A percentile compares a stretch with the other conserved stretches of the same genome.
Conservation (phyloP, 2,329 filamentous ascomycete species). For the Fusarium sp. region DNA sequence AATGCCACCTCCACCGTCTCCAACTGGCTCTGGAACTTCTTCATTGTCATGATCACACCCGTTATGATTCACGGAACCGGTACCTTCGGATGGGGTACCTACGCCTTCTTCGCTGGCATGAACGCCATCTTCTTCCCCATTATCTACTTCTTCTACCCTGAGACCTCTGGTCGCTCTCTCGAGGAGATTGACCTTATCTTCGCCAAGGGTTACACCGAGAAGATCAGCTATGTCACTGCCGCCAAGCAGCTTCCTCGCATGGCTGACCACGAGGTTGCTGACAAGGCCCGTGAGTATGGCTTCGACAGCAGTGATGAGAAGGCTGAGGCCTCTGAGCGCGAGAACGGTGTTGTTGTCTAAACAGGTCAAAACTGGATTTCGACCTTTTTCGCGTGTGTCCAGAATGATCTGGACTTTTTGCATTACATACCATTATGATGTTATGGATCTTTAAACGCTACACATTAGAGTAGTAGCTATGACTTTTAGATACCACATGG, state of each 20-base stretch:
- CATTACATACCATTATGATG: slow-evolving; percentile 7
- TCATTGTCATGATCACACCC: slow-evolving; percentile 79
- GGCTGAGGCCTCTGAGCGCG: slow-evolving; percentile 11
- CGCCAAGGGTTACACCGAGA: slow-evolving; percentile 66
- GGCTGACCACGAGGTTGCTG: slow-evolving; percentile 27
- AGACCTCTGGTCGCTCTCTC: slow-evolving; percentile 51
- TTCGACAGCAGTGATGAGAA: slow-evolving; percentile 25
- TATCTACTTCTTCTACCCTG: slow-evolving; percentile 60
- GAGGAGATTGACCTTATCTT: slow-evolving; percentile 40
- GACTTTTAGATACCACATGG: slow-evolving; percentile 8
- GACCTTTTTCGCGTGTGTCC: background rate
- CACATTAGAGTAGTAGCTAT: background rate
- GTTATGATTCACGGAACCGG: slow-evolving; percentile 70
- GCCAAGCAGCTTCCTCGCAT: slow-evolving; percentile 62
- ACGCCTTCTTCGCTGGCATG: slow-evolving; percentile 62
- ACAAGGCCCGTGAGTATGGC: slow-evolving; percentile 27
- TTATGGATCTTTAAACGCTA: slow-evolving; percentile 3
- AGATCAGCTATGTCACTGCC: slow-evolving; percentile 68
- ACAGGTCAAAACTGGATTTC: background rate
- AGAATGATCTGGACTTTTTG: background rate
- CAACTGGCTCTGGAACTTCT: slow-evolving; percentile 76
- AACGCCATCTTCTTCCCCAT: slow-evolving; percentile 62
- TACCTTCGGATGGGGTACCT: slow-evolving; percentile 64
- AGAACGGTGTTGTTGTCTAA: slow-evolving; percentile 27
- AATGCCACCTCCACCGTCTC: slow-evolving; percentile 67